Conservation (phyloP, 805 yeast species). For the Hagleromyces aurorensis region DNA sequence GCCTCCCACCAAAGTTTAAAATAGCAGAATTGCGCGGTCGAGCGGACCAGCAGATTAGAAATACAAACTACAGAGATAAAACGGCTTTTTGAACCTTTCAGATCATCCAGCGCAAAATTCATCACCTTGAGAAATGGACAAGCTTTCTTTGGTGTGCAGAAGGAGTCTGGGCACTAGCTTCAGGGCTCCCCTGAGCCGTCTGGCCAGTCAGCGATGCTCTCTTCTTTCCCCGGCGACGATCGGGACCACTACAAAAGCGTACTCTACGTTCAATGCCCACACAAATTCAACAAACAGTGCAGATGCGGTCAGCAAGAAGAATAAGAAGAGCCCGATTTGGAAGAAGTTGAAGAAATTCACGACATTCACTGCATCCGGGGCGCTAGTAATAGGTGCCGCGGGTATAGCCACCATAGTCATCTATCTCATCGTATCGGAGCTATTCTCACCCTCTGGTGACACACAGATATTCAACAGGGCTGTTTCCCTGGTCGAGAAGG, state of each 20-base stretch:
- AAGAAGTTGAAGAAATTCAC: slow-evolving; percentile 45
- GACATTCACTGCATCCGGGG: slow-evolving; percentile 53
- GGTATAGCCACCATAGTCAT: slow-evolving; percentile 62
- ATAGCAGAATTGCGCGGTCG: too few relatives aligned
- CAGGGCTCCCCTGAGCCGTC: not conserved
- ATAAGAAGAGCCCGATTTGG: slow-evolving; percentile 36
- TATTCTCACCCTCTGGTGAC: slow-evolving; percentile 85
- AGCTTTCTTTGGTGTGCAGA: not conserved
- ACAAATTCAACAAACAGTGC: slow-evolving; percentile 3
- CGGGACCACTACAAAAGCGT: too few relatives aligned
- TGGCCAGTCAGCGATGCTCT: too few relatives aligned
- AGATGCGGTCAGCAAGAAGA: slow-evolving; percentile 2
- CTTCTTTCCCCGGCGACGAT: too few relatives aligned
- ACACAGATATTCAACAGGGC: slow-evolving; percentile 86
- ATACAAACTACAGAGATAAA: too few relatives aligned
- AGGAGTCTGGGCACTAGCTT: not conserved
- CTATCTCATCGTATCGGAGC: slow-evolving; percentile 69
- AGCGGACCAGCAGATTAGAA: too few relatives aligned
- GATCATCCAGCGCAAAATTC: too few relatives aligned
- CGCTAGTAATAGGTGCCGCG: slow-evolving; percentile 58
- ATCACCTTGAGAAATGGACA: too few relatives aligned
- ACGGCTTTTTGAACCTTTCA: too few relatives aligned
- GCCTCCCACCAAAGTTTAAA: too few relatives aligned
- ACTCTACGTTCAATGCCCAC: slow-evolving; percentile 10
- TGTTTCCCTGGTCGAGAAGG: slow-evolving; percentile 65